Base-by-base conservation (phyloP, 2,329 filamentous ascomycete genomes). In the Podosphaera xanthii region DNA sequence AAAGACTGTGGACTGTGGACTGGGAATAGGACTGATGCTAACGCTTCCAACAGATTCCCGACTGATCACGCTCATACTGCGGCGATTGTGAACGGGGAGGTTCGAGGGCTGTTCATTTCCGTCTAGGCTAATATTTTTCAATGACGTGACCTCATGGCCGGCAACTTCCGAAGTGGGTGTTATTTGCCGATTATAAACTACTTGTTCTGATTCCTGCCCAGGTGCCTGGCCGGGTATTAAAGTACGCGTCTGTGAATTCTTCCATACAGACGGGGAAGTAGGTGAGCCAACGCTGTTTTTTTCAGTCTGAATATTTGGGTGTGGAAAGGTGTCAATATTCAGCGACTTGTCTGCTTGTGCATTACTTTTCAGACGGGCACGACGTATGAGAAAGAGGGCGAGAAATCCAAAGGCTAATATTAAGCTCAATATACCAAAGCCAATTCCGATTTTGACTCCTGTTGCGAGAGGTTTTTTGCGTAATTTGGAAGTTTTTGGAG, bases 371-470 rank as follows among this genome's bases (percentile, higher is more conserved):
- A 30, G 22, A 14, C 34, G 34, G 4, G 52, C n/a, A 6, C 60
- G 58, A 22, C 64, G 63, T 48, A 65, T 62, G 58, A 61, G 63
- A 50, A 65, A 61, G 44, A 66, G 60, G 4, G 60, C 60, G 0
- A 59, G 40, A 1, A 65, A 55, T 6, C 64, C 62, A 46, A 66
- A 58, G 34, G 61, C 40, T 5, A 60, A n/a, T 14, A 62, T 54
- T 12, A 66, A 35, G 10, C 44, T 61, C 1, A 65, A 52, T 34
- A 59, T 60, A 4, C 63, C 65, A 9, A 66, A 57, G 8, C 62
- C 65, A 5, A 66, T 65, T 9, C 65, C 65, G 2, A 63, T 61
- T 60, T 63, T 64, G 2, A 63, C 63, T 4, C 60, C 63, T 1
- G 58, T 57, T 8, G 61, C 61, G 9, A 66, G 62, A 9, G 50